Conservation (phyloP, 106 monocot species). For the Acanthochlamys bracteata region DNA sequence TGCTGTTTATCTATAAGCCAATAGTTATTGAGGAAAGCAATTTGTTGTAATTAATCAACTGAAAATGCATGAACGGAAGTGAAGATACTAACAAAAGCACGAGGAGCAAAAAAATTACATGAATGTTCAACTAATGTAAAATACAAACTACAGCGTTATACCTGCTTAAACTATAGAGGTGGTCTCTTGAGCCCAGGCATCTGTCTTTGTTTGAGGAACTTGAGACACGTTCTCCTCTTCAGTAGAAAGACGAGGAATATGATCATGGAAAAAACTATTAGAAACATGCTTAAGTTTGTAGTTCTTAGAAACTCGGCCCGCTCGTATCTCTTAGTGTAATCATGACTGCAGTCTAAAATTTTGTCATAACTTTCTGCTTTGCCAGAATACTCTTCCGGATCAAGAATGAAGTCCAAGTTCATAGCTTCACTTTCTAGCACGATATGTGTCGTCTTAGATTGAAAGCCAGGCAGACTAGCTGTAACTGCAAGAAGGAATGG, state of each 20-base stretch:
- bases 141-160: slow-evolving; percentile 17
- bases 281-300: slow-evolving; percentile 22
- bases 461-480: slow-evolving; percentile 54
- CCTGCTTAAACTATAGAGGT: too few species aligned
- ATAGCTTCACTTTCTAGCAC: slow-evolving; percentile 35
- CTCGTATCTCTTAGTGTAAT: not conserved
- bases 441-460: slow-evolving; percentile 56
- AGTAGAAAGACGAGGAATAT: slow-evolving; percentile 44
- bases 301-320: slow-evolving; percentile 17
- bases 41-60: too few species aligned
- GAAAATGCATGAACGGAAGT: too few species aligned
- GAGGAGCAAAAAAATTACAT: too few species aligned
- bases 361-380: not conserved
- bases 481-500: slow-evolving; percentile 33
- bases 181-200: slow-evolving; percentile 15
- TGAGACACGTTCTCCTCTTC: slow-evolving; percentile 45
- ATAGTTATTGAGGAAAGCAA: too few species aligned
- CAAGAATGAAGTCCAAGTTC: slow-evolving; percentile 76
- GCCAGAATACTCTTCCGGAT: slow-evolving; percentile 24
- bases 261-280: slow-evolving; percentile 25
- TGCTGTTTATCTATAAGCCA: too few species aligned
- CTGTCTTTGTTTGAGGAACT: slow-evolving; percentile 30
- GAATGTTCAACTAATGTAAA: too few species aligned
- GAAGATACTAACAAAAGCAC: too few species aligned
- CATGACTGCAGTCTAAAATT: slow-evolving; percentile 21